These are phyloP conservation scores for Talaromyces sp. DNA, from an alignment of 2,329 filamentous ascomycete genomes.

Conservation along the genomic window DNA sequence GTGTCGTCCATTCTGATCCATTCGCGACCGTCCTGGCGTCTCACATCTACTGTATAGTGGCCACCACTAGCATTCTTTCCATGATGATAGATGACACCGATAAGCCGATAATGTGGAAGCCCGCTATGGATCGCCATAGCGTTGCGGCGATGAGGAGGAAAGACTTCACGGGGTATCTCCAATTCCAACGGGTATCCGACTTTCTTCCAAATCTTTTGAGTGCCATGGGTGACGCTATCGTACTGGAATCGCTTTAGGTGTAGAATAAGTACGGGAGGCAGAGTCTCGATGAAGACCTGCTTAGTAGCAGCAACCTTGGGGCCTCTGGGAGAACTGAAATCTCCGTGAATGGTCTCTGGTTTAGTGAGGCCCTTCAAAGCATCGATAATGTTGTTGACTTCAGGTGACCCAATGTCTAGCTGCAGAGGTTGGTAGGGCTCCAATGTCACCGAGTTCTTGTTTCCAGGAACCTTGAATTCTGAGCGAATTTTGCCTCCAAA, in stretches of 20 bases:
- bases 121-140: slow-evolving; percentile 63
- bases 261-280: slow-evolving; percentile 87
- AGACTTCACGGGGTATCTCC: slow-evolving; percentile 86
- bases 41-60: slow-evolving; percentile 96
- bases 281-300: slow-evolving; percentile 87
- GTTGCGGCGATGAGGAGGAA: slow-evolving; percentile 71
- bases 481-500: slow-evolving; percentile 90
- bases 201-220: slow-evolving; percentile 98
- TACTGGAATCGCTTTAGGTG: slow-evolving; percentile 98
- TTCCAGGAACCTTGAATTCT: slow-evolving; percentile 79
- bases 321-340: slow-evolving; percentile 76
- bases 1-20: slow-evolving; percentile 98
- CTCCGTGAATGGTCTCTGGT: slow-evolving; percentile 78
- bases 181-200: slow-evolving; percentile 91
- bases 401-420: slow-evolving; percentile 83
- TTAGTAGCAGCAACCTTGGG: slow-evolving; percentile 78
- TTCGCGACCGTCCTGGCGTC: slow-evolving; percentile 88
- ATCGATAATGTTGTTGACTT: slow-evolving; percentile 88
- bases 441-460: slow-evolving; percentile 85
- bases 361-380: slow-evolving; percentile 81
- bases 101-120: slow-evolving; percentile 79
- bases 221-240: slow-evolving; percentile 74
- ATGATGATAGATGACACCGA: slow-evolving; percentile 92
- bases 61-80: slow-evolving; percentile 94
- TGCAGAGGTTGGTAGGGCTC: slow-evolving; percentile 94